Percentiles rank a stretch among this genome's conserved stretches.
Conservation (phyloP, 495 filamentous ascomycete species). For the Annulohypoxylon maeteangense region DNA sequence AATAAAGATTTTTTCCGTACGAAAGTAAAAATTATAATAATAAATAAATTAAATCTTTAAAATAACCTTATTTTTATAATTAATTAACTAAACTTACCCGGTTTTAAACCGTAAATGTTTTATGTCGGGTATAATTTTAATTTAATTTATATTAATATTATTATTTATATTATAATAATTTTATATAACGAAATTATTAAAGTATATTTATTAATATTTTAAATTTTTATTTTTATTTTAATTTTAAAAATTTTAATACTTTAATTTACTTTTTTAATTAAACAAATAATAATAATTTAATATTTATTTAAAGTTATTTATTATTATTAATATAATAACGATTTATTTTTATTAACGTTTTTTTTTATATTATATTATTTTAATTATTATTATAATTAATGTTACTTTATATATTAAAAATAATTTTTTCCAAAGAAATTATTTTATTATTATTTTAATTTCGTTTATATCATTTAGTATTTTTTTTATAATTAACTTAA, state of each 20-base stretch:
- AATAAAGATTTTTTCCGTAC: too few species aligned
- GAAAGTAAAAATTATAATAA: too few species aligned
- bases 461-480: background rate
- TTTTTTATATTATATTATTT: background rate
- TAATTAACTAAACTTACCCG: too few species aligned
- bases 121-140: too few species aligned
- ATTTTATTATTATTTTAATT: background rate
- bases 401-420: background rate
- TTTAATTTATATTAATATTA: too few species aligned
- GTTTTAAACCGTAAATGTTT: too few species aligned
- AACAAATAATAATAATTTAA: too few species aligned
- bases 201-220: background rate
- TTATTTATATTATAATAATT: background rate
- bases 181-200: background rate
- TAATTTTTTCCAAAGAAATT: background rate
- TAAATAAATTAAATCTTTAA: too few species aligned
- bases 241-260: too few species aligned
- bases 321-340: background rate
- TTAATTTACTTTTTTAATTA: too few species aligned
- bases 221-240: too few species aligned
- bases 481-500: background rate
- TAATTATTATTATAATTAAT: background rate
- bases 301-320: background rate
- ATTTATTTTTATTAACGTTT: background rate
- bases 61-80: too few species aligned